phyloP scores from a whole-genome alignment of 257 asterid genomes.

The Coffea canephora region DNA sequence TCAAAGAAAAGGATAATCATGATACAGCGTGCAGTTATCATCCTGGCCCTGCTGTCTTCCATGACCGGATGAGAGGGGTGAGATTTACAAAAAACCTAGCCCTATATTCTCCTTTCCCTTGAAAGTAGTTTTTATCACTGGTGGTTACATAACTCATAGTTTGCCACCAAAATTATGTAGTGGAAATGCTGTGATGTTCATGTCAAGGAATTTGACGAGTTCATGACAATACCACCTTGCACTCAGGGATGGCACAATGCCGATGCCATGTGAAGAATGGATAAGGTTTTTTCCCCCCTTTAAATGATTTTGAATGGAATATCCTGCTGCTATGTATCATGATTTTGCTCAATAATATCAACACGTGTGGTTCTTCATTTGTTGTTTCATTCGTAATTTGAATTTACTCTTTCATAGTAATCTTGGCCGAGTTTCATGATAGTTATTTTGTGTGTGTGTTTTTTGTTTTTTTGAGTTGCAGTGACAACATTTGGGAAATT shows the following conservation, averaged over 20 bases:
- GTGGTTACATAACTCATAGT: not conserved
- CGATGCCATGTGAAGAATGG: conserved; percentile 26
- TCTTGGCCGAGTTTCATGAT: not conserved
- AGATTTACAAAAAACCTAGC: conserved; percentile 15
- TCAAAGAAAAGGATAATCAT: conserved; percentile 80
- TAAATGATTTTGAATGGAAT: not conserved
- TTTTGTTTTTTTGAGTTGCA: not conserved
- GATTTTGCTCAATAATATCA: not conserved
- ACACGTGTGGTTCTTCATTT: not conserved
- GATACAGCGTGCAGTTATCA: conserved; percentile 82
- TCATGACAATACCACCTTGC: conserved; percentile 79
- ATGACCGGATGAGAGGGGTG: conserved; percentile 92
- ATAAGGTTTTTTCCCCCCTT: not conserved
- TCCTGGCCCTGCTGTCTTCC: conserved; percentile 93
- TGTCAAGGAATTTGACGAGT: conserved; percentile 87
- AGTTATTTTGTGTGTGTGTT: not conserved
- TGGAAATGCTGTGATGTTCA: conserved; percentile 95
- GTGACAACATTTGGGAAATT: no score
- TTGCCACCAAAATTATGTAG: conserved; percentile 35
- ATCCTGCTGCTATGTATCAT: not conserved
- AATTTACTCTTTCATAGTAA: not conserved
- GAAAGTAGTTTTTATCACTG: not conserved
- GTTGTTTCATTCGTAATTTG: not conserved
- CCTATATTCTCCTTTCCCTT: not conserved
- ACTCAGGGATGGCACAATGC: conserved; percentile 89